Percentiles rank a stretch among this genome's conserved stretches.
Evolutionary conservation across 1,284 basidiomycete species (phyloP).

Genomic region (Moesziomyces aphidis): DNA sequence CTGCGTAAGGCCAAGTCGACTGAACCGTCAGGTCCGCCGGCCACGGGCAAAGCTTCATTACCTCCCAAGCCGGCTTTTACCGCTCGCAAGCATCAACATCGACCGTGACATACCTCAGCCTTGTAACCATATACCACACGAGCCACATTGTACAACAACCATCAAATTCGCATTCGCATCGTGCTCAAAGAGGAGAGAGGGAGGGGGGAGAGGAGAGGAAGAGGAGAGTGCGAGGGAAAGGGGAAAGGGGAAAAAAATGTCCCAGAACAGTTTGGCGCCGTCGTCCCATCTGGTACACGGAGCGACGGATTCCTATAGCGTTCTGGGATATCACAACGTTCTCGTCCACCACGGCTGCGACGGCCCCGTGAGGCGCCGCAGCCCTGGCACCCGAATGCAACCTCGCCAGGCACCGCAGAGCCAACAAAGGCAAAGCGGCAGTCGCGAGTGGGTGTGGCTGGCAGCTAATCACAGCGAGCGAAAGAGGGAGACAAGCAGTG

Average conservation of each 20-base stretch:
- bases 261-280: constrained; percentile 54
- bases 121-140: no score
- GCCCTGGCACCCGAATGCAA: constrained; percentile 52
- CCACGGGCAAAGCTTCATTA: constrained; percentile 11
- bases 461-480: constrained; percentile 36
- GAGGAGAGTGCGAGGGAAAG: background rate
- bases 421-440: constrained; percentile 14
- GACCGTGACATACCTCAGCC: background rate
- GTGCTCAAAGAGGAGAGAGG: background rate
- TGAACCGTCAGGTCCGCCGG: constrained; percentile 1
- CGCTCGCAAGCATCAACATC: background rate
- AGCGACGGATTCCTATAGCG: constrained; percentile 54
- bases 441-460: constrained; percentile 64
- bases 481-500: background rate
- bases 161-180: background rate
- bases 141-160: background rate
- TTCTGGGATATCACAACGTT: constrained; percentile 53
- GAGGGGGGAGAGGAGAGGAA: constrained; percentile 1
- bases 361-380: constrained; percentile 4
- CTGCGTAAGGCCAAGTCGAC: constrained; percentile 21
- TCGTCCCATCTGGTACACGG: constrained; percentile 29
- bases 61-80: constrained; percentile 25
- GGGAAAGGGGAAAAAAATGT: constrained; percentile 28
- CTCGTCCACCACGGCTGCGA: constrained; percentile 52
- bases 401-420: constrained; percentile 40